These are phyloP conservation scores for Aspergillus sojae DNA, from an alignment of 2,329 filamentous ascomycete genomes.

Conservation along the genomic window DNA sequence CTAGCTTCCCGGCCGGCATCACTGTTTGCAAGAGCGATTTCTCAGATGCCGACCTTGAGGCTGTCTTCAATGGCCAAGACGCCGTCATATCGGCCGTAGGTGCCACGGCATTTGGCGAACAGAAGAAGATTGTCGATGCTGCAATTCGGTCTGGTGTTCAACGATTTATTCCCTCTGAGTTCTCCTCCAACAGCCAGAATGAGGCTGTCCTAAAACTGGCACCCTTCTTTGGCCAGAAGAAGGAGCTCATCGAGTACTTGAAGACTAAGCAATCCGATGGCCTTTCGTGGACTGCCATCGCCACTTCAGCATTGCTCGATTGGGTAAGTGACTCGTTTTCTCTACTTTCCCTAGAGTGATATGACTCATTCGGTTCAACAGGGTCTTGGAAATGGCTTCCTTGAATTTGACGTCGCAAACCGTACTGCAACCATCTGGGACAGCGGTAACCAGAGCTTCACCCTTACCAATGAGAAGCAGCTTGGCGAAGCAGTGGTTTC, in stretches of 20 bases:
- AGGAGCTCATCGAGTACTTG: constrained; percentile 53
- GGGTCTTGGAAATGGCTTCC: constrained; percentile 53
- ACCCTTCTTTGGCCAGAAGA: constrained; percentile 30
- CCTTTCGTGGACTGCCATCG: constrained; percentile 63
- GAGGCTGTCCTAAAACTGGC: constrained; percentile 26
- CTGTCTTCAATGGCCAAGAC: constrained; percentile 32
- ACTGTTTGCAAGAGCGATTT: constrained; percentile 29
- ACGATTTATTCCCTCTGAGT: constrained; percentile 39
- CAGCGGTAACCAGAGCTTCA: constrained; percentile 56
- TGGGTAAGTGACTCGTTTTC: constrained; percentile 41
- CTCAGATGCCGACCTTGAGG: constrained; percentile 23
- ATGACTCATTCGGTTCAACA: constrained; percentile 18
- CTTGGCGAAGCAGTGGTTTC: constrained; percentile 57
- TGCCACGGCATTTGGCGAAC: constrained; percentile 24
- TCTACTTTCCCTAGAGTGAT: neutral
- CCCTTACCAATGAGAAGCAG: constrained; percentile 53
- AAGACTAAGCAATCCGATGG: constrained; percentile 48
- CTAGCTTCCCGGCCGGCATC: constrained; percentile 24
- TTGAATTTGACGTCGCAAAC: constrained; percentile 55
- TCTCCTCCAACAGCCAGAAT: constrained; percentile 31
- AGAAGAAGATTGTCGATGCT: constrained; percentile 36
- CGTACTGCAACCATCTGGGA: constrained; percentile 60
- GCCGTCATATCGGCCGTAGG: constrained; percentile 34
- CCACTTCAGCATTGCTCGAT: constrained; percentile 64
- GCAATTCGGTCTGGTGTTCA: constrained; percentile 35